Evolutionary conservation across 345 rosid species (phyloP).

Genomic region (Brassica nigra): DNA sequence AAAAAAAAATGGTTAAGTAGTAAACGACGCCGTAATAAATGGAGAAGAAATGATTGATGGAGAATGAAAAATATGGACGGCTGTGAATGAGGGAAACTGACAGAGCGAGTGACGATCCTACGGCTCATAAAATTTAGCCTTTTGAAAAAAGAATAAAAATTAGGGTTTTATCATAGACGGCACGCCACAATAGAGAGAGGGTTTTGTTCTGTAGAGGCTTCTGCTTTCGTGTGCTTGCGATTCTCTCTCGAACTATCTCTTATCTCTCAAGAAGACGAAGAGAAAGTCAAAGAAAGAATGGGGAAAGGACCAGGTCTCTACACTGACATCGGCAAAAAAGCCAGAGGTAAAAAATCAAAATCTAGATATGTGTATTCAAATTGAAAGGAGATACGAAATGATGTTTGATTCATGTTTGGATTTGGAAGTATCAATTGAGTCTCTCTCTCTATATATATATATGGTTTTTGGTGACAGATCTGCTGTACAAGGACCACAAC

Average conservation of each 20-base stretch:
- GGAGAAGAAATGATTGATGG: constrained; percentile 1
- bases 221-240: not conserved
- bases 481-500: constrained; percentile 86
- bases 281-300: no score
- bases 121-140: constrained; percentile 23
- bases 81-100: not conserved
- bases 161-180: constrained; percentile 26
- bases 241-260: no score
- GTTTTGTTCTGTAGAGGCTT: not conserved
- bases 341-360: constrained; percentile 56
- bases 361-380: not conserved
- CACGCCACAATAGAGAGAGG: not conserved
- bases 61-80: constrained; percentile 23
- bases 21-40: constrained; percentile 20
- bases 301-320: constrained; percentile 95
- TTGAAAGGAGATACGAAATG: not conserved
- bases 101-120: constrained; percentile 9
- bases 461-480: constrained; percentile 49
- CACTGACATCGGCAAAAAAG: constrained; percentile 90
- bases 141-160: not conserved
- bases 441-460: no score
- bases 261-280: not conserved
- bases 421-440: no score
- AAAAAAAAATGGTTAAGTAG: no score
- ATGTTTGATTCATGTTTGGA: not conserved